Percentiles rank a stretch among this genome's conserved stretches.
These are phyloP conservation scores for Malbranchea cinnamomea DNA, from an alignment of 2,329 filamentous ascomycete genomes.

Conservation along the genomic window DNA sequence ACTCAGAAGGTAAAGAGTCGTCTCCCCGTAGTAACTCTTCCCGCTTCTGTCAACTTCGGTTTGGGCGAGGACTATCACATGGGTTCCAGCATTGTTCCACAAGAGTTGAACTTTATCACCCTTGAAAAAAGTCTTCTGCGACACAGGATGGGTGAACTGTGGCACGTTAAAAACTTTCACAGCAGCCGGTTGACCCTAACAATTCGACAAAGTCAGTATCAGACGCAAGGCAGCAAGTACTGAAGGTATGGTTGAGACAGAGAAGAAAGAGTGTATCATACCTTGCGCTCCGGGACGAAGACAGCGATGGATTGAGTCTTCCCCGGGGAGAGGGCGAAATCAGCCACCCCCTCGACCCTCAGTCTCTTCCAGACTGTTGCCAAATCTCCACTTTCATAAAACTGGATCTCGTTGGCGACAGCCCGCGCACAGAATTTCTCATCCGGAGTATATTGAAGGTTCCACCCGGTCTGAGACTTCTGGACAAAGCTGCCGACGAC, in stretches of 20 bases:
- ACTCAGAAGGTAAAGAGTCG: constrained; percentile 87
- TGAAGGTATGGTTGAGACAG: too few relatives aligned
- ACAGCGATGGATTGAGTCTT: constrained; percentile 85
- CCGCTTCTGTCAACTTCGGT: constrained; percentile 97
- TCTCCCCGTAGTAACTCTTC: constrained; percentile 99
- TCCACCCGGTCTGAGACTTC: constrained; percentile 91
- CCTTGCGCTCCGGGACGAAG: constrained; percentile 92
- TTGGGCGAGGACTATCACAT: constrained; percentile 84
- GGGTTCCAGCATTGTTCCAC: constrained; percentile 89
- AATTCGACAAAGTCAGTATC: too few relatives aligned
- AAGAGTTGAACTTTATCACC: constrained; percentile 97
- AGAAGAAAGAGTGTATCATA: constrained; percentile 23
- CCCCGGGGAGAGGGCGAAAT: constrained; percentile 81
- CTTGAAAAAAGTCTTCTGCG: constrained; percentile 98
- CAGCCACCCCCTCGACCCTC: constrained; percentile 73
- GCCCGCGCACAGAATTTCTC: constrained; percentile 84
- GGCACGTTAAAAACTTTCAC: constrained; percentile 93
- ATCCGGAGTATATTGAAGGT: constrained; percentile 88
- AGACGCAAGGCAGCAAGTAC: too few relatives aligned
- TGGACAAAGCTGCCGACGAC: constrained; percentile 85
- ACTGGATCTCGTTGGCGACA: constrained; percentile 95
- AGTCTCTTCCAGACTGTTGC: constrained; percentile 89
- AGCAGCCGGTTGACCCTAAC: constrained; percentile 77
- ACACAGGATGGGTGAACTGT: constrained; percentile 66
- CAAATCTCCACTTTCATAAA: constrained; percentile 80